A percentile compares a stretch with the other conserved stretches of the same genome.
Evolutionary conservation across 345 rosid species (phyloP).

Genomic region (Bruguiera gymnorhiza): DNA sequence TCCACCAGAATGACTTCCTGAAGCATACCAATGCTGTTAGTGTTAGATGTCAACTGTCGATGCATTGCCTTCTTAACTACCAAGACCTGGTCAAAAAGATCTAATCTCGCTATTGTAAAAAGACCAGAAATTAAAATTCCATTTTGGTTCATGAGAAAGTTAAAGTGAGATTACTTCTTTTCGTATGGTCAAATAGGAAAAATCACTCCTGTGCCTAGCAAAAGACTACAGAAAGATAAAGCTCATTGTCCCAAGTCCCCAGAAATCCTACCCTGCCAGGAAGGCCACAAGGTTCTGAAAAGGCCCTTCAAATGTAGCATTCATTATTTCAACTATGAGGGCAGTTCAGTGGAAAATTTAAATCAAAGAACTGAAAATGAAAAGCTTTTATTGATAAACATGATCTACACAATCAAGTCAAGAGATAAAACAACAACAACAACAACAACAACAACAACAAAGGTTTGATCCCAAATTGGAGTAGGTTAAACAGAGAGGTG

Average conservation of each 20-base stretch:
- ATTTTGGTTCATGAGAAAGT: neutral
- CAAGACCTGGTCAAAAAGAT: neutral
- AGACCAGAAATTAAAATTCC: neutral
- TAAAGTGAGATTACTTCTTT: neutral
- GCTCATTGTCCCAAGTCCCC: neutral
- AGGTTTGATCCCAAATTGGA: too few species aligned
- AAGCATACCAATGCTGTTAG: neutral
- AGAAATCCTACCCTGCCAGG: neutral
- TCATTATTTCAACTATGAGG: too few species aligned
- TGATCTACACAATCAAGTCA: neutral
- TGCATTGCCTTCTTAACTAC: neutral
- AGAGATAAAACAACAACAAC: neutral
- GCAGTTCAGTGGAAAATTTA: neutral
- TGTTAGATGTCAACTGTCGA: neutral
- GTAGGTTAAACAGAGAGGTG: too few species aligned
- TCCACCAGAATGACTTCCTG: constrained; percentile 54
- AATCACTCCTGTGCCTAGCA: too few species aligned
- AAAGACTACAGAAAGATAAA: neutral
- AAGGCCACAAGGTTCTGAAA: too few species aligned
- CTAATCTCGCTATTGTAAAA: neutral
- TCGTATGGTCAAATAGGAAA: too few species aligned
- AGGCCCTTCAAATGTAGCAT: too few species aligned
- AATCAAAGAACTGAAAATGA: neutral
- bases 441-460: neutral
- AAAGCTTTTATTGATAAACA: neutral